Percentiles rank a stretch among this genome's conserved stretches.
Evolutionary conservation across 2,329 filamentous ascomycete genomes (phyloP).

Genomic region (Aspergillus sojae): DNA sequence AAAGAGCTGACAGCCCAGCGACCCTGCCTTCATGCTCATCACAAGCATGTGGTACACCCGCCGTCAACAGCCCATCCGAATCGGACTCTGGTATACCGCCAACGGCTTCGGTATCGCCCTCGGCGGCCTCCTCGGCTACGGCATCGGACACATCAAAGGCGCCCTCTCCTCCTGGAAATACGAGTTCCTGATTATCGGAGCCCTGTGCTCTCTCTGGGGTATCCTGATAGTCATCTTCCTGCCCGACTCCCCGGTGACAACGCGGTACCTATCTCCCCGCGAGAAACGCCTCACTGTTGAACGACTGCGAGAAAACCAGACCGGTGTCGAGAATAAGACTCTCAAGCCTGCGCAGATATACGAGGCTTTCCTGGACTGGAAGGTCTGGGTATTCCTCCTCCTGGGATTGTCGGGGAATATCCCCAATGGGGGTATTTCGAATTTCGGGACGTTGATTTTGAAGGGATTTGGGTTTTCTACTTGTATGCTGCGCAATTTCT

Average conservation of each 20-base stretch:
- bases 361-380: constrained; percentile 61
- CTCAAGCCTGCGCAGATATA: constrained; percentile 58
- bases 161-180: constrained; percentile 65
- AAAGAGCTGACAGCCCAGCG: constrained; percentile 24
- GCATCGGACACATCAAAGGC: constrained; percentile 62
- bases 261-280: constrained; percentile 52
- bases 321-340: constrained; percentile 60
- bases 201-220: constrained; percentile 62
- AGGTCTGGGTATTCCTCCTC: constrained; percentile 61
- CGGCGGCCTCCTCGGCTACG: constrained; percentile 60
- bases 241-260: constrained; percentile 60
- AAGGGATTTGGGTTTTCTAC: constrained; percentile 60
- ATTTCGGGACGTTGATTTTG: constrained; percentile 63
- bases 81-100: constrained; percentile 62
- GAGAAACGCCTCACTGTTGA: constrained; percentile 59
- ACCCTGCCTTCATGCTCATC: constrained; percentile 66
- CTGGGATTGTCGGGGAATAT: constrained; percentile 53
- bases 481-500: constrained; percentile 3
- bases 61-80: constrained; percentile 62
- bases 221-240: constrained; percentile 61
- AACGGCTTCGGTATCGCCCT: constrained; percentile 63
- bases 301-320: constrained; percentile 60
- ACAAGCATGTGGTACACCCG: constrained; percentile 69
- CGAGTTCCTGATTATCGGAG: constrained; percentile 65
- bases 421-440: constrained; percentile 60